Conservation (phyloP, 306 rosid species). For the Cicer cuneatum region DNA sequence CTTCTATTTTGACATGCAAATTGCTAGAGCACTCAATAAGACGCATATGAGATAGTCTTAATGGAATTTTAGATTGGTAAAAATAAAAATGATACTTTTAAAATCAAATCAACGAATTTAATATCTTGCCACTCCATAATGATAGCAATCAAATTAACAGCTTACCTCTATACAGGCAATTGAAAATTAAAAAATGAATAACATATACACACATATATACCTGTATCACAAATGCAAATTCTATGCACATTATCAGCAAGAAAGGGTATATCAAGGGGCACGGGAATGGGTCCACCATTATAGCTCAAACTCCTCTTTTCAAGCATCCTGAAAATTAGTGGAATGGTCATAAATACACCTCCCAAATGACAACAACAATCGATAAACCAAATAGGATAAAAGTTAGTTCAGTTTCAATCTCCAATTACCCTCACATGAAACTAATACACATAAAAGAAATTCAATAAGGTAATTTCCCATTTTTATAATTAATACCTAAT, state of each 20-base stretch:
- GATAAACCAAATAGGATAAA: not conserved
- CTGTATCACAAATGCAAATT: constrained; percentile 77
- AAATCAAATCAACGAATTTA: constrained; percentile 5
- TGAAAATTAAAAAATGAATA: not conserved
- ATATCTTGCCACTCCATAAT: constrained; percentile 3
- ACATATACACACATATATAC: constrained; percentile 45
- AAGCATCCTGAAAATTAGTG: constrained; percentile 70
- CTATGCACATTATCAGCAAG: constrained; percentile 80
- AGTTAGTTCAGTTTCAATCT: not conserved
- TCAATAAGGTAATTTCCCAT: not conserved
- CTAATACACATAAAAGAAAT: not conserved
- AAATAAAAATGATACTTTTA: not conserved
- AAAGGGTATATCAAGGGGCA: constrained; percentile 73
- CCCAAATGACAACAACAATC: not conserved
- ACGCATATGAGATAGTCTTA: not conserved
- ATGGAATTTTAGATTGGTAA: constrained; percentile 8
- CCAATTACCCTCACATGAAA: constrained; percentile 3
- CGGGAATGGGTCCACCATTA: constrained; percentile 73
- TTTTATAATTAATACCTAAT: too few species aligned
- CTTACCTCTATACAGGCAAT: too few species aligned
- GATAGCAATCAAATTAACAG: constrained; percentile 4
- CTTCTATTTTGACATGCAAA: not conserved
- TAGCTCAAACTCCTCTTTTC: constrained; percentile 95
- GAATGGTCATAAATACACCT: not conserved
- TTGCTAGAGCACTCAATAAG: constrained; percentile 8